Evolutionary conservation across 768 basidiomycete species (phyloP).

Genomic region (Mycena galericulata): DNA sequence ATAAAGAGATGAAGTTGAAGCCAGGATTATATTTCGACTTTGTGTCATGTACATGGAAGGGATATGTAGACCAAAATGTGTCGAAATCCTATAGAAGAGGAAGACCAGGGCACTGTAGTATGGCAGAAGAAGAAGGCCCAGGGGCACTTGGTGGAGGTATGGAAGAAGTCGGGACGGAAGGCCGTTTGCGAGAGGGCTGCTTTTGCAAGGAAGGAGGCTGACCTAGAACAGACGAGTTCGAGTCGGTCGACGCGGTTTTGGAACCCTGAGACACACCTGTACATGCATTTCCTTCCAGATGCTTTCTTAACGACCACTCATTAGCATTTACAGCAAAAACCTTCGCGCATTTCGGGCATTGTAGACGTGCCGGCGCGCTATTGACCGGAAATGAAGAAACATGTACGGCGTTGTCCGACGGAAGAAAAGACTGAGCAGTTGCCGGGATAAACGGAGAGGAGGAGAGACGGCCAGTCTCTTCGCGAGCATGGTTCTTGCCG

Average conservation of each 20-base stretch:
- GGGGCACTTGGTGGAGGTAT: neutral
- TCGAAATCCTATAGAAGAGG: slow-evolving; percentile 27
- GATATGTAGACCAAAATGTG: slow-evolving; percentile 31
- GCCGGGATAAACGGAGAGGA: slow-evolving; percentile 12
- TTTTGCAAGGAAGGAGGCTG: neutral
- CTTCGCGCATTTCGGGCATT: slow-evolving; percentile 10
- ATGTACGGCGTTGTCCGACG: neutral
- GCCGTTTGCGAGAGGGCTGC: neutral
- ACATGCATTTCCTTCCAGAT: neutral
- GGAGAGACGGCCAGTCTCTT: slow-evolving; percentile 1
- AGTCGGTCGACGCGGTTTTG: neutral
- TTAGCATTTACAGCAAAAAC: neutral
- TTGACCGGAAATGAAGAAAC: neutral
- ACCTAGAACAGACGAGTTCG: neutral
- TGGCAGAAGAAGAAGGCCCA: no score
- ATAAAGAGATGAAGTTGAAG: slow-evolving; percentile 12
- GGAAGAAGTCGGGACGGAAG: neutral
- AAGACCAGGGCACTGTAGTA: slow-evolving; percentile 11
- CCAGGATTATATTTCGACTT: slow-evolving; percentile 21
- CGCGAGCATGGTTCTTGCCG: neutral
- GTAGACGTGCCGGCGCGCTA: neutral
- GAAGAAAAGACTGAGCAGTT: neutral
- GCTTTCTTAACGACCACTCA: neutral
- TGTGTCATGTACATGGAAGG: slow-evolving; percentile 33
- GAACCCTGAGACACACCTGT: neutral